Conservation (phyloP, 2,329 filamentous ascomycete genomes). For the Magnaporthiopsis incrustans region DNA sequence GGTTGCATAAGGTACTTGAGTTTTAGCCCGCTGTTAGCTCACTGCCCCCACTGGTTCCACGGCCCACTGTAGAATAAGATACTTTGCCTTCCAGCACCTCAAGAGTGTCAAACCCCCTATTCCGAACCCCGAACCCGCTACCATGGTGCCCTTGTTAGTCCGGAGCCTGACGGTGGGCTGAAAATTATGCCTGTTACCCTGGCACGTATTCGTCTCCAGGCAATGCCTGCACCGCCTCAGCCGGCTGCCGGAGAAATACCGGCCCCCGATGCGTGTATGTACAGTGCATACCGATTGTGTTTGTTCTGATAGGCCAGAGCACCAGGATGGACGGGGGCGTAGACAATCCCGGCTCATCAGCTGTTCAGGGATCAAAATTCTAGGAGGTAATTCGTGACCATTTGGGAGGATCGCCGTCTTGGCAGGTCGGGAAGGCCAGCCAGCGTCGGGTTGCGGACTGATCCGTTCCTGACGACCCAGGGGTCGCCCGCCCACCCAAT, state of each 20-base stretch:
- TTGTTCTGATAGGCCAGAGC: neutral
- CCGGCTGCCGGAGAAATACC: too few relatives aligned
- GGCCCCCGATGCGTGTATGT: neutral
- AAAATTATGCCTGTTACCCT: too few relatives aligned
- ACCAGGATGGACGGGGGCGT: neutral
- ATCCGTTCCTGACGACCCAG: neutral
- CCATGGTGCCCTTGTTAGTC: too few relatives aligned
- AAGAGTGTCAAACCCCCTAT: too few relatives aligned
- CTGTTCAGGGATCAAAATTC: too few relatives aligned
- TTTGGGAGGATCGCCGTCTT: neutral
- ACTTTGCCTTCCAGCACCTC: too few relatives aligned
- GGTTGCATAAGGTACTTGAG: too few relatives aligned
- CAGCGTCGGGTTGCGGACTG: neutral
- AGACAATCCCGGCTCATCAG: neutral
- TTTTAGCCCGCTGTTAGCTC: too few relatives aligned
- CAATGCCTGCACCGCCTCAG: neutral
- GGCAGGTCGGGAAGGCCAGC: neutral
- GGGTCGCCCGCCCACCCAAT: neutral
- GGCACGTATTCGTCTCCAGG: neutral
- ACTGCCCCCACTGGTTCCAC: too few relatives aligned
- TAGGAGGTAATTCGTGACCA: neutral
- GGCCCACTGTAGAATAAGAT: too few relatives aligned
- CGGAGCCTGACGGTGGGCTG: too few relatives aligned
- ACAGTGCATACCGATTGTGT: neutral
- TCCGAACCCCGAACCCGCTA: too few relatives aligned